phyloP scores from a whole-genome alignment of 345 rosid genomes.

The Eucalyptus sp. region DNA sequence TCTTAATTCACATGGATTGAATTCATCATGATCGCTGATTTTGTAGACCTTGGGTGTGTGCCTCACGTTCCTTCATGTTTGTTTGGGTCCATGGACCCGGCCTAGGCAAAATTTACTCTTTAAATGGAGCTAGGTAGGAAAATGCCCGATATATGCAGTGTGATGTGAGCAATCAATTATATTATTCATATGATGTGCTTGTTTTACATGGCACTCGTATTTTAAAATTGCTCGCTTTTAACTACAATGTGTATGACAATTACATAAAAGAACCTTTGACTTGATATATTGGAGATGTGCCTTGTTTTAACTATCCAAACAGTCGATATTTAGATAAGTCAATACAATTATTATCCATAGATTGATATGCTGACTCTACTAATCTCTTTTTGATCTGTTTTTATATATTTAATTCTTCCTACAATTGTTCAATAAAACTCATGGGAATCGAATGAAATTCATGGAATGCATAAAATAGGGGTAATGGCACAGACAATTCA shows the following conservation, averaged over 20 bases:
- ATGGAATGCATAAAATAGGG: background rate
- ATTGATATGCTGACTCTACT: background rate
- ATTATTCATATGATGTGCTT: fast-evolving
- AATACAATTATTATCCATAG: background rate
- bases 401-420: background rate
- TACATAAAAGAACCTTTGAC: background rate
- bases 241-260: background rate
- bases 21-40: background rate
- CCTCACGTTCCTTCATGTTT: background rate
- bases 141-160: background rate
- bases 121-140: background rate
- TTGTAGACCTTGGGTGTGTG: background rate
- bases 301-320: background rate
- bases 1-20: background rate
- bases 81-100: background rate
- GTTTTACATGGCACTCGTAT: background rate
- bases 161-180: background rate
- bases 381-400: background rate
- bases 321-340: background rate
- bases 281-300: background rate
- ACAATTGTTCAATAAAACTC: background rate
- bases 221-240: background rate
- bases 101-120: background rate
- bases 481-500: background rate
- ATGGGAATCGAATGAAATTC: background rate